Base-by-base conservation (phyloP, 2,329 filamentous ascomycete genomes). In the Ophiosphaerella korrae region DNA sequence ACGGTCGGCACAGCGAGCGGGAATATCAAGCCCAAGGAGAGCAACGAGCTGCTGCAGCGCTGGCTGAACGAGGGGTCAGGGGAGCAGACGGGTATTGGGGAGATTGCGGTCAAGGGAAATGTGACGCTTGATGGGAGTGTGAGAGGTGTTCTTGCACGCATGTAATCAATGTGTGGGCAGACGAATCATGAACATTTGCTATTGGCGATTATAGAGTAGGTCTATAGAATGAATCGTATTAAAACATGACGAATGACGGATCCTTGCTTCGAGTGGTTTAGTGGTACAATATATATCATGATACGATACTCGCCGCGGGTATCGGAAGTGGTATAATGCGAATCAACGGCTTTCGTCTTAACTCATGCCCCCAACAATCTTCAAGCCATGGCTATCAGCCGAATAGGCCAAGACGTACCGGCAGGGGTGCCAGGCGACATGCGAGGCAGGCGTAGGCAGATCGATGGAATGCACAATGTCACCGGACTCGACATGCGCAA, bases 21-120 rank as follows among this genome's bases (percentile, higher is more conserved):
- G 40, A 74, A 80, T 7, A 84, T 97, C 65, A 97, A 97, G 77
- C 93, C 94, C 0, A 92, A 89, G 74, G 93, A 99, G 78, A 96
- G 92, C 76, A 99, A 99, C 68, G 87, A 90, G 52, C 63, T 99
- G 67, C 74, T 99, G 50, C 80, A 80, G 57, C 79, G 80, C 52
- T 97, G 93, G 93, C 69, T 94, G 54, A 80, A 87, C 55, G 73
- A 76, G 42, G 85, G 85, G 0, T 79, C 72, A 66, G 81, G 67
- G 2, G 75, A 72, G 6, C 68, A 74, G n/a, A 80, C 73, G 4
- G 83, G 82, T 0, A 84, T 86, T 48, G 75, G 73, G 35, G 84
- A 87, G 63, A 63, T 78, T 14, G 76, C 78, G 52, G 75, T 87
- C 8, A 77, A 77, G 44, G 82, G 82, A 0, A 79, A 80, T 42